Evolutionary conservation across 2,329 filamentous ascomycete genomes (phyloP).

Genomic region (Penicillium hesseltinei): DNA sequence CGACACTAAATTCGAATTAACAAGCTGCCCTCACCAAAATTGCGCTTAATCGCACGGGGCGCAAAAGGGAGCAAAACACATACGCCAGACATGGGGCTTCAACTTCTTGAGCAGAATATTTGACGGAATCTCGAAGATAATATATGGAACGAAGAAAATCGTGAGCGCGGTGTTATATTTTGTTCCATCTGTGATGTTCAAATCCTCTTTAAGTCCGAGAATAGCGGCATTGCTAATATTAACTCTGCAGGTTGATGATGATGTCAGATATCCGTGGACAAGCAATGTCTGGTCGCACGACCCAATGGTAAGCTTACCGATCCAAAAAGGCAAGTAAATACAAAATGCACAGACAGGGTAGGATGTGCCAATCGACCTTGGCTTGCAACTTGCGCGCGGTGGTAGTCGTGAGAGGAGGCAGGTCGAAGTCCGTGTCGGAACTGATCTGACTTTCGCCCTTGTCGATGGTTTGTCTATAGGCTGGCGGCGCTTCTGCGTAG

Average conservation of each 20-base stretch:
- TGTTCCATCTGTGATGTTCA: conserved; percentile 52
- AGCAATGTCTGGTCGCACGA: neutral
- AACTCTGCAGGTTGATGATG: conserved; percentile 48
- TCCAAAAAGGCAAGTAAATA: conserved; percentile 69
- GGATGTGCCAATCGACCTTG: conserved; percentile 68
- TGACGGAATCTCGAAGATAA: conserved; percentile 64
- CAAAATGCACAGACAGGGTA: conserved; percentile 71
- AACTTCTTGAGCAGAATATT: conserved; percentile 70
- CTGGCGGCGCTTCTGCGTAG: neutral
- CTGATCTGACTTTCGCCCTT: conserved; percentile 23
- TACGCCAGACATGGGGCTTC: conserved; percentile 65
- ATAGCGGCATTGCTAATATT: conserved; percentile 77
- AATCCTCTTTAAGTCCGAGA: conserved; percentile 63
- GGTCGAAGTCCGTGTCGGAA: conserved; percentile 18
- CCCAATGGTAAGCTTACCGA: conserved; percentile 33
- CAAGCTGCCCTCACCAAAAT: neutral
- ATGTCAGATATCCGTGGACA: conserved; percentile 6
- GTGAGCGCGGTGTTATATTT: conserved; percentile 74
- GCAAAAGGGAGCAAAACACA: conserved; percentile 17
- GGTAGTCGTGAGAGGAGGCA: conserved; percentile 36
- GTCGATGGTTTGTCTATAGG: conserved; percentile 11
- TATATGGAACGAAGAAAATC: conserved; percentile 80
- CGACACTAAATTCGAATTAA: conserved; percentile 49
- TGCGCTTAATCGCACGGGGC: neutral
- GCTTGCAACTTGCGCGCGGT: conserved; percentile 63